Conservation (phyloP, 306 rosid species). For the Gynostemma pentaphyllum region DNA sequence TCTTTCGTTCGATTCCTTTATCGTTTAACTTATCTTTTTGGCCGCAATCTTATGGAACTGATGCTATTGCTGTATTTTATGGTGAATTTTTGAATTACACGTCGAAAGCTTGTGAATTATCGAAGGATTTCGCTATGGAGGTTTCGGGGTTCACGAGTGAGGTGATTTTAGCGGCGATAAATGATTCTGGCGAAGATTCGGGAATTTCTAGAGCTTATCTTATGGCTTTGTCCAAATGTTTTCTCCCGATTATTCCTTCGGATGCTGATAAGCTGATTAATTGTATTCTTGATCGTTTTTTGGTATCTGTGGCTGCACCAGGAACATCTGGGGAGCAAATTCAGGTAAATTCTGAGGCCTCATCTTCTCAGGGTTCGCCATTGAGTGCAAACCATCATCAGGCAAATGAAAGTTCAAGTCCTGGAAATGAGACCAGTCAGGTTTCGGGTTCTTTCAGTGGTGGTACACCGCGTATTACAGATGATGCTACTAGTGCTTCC, state of each 20-base stretch:
- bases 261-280: conserved; percentile 50
- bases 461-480: conserved; percentile 35
- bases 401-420: conserved; percentile 33
- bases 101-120: conserved; percentile 46
- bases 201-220: conserved; percentile 56
- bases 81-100: conserved; percentile 44
- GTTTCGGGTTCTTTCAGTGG: conserved; percentile 51
- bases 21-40: conserved; percentile 63
- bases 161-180: conserved; percentile 40
- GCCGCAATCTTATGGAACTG: conserved; percentile 61
- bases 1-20: conserved; percentile 51
- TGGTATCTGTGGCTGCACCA: conserved; percentile 25
- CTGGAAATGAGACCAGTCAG: conserved; percentile 49
- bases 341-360: conserved; percentile 33
- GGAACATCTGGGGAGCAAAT: conserved; percentile 33
- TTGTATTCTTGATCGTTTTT: conserved; percentile 50
- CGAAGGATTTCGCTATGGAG: conserved; percentile 57
- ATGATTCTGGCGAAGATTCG: conserved; percentile 27
- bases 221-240: conserved; percentile 47
- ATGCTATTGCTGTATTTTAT: conserved; percentile 51
- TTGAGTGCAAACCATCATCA: conserved; percentile 35
- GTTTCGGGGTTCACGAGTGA: conserved; percentile 46
- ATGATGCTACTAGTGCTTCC: conserved; percentile 47
- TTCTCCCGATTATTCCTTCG: conserved; percentile 45
- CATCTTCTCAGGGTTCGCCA: conserved; percentile 79